Percentiles rank a stretch among this genome's conserved stretches.
Conservation (phyloP, 768 basidiomycete species). For the Collybia mongolica region DNA sequence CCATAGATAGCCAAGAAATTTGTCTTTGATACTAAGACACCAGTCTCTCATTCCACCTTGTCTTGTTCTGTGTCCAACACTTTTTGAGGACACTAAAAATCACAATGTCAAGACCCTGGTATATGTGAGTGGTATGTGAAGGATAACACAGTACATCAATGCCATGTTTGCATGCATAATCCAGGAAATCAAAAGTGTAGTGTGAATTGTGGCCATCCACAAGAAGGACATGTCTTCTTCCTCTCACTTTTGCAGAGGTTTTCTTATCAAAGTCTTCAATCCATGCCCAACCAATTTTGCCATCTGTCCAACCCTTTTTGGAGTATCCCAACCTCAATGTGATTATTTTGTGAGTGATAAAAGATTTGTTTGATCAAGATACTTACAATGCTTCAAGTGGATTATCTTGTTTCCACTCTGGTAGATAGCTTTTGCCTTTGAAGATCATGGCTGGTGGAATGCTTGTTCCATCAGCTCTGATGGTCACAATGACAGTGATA, state of each 20-base stretch:
- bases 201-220: constrained; percentile 38
- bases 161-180: constrained; percentile 21
- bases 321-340: too few relatives aligned
- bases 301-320: too few relatives aligned
- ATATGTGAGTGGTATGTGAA: constrained; percentile 41
- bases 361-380: too few relatives aligned
- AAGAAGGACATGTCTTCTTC: too few relatives aligned
- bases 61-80: constrained; percentile 18
- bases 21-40: constrained; percentile 24
- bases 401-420: too few relatives aligned
- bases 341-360: too few relatives aligned
- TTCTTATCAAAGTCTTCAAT: too few relatives aligned
- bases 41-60: constrained; percentile 9
- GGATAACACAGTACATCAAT: constrained; percentile 39
- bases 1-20: too few relatives aligned
- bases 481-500: constrained; percentile 34
- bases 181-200: constrained; percentile 23
- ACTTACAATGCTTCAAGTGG: too few relatives aligned
- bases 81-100: constrained; percentile 31
- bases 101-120: constrained; percentile 43
- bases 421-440: constrained; percentile 33
- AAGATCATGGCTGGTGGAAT: constrained; percentile 36
- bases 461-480: constrained; percentile 36
- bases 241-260: too few relatives aligned
- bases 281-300: too few relatives aligned